Evolutionary conservation across 495 filamentous ascomycete species (phyloP).

Genomic region (Clavariopsis aquatica): DNA sequence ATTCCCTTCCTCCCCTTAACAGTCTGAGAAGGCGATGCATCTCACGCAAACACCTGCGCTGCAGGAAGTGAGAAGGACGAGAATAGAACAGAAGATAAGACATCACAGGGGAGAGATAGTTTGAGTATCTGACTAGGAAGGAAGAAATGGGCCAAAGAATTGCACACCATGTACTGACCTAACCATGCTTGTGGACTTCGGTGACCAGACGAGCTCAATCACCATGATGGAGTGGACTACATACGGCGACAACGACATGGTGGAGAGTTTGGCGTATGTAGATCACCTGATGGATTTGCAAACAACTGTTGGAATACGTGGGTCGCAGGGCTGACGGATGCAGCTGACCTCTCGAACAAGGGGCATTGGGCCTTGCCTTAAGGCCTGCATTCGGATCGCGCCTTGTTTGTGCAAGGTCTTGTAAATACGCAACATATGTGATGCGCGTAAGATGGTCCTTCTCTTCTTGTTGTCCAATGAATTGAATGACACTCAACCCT

Average conservation of each 20-base stretch:
- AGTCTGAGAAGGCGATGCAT: no score
- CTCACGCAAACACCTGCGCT: no score
- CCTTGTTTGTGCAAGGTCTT: not conserved
- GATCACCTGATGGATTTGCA: not conserved
- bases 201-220: not conserved
- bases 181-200: not conserved
- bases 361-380: not conserved
- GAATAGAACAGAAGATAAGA: no score
- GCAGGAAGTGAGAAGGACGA: no score
- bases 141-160: not conserved
- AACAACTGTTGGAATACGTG: not conserved
- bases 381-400: not conserved
- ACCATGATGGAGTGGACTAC: not conserved
- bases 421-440: not conserved
- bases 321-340: constrained; percentile 11
- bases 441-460: no score
- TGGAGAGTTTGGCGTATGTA: not conserved
- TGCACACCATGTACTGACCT: no score
- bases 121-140: not conserved
- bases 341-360: not conserved
- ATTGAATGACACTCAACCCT: no score
- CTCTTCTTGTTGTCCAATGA: no score
- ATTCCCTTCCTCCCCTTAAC: no score
- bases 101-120: no score
- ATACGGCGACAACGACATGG: not conserved